Conservation (phyloP, 371 early-diverging fungal species). For the Mucor piriformis region DNA sequence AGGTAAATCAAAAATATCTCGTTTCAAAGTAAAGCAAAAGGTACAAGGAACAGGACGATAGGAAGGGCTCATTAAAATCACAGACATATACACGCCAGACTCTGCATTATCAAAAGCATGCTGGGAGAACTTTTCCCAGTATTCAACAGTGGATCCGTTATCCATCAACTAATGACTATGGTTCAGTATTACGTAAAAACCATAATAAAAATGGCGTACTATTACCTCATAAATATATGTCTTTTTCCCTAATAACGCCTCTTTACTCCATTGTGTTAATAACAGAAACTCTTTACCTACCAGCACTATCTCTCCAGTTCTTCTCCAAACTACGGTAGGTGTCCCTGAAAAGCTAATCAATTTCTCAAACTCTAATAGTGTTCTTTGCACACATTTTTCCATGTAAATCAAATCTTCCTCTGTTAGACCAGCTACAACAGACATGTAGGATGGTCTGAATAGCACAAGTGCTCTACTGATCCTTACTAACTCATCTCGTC, state of each 20-base stretch:
- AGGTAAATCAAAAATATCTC: conserved; percentile 90
- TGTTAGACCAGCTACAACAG: conserved; percentile 79
- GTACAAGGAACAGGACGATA: conserved; percentile 73
- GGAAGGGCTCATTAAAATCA: conserved; percentile 66
- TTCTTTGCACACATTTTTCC: conserved; percentile 90
- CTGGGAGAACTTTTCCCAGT: conserved; percentile 86
- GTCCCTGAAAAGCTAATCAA: conserved; percentile 84
- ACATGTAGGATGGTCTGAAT: conserved; percentile 86
- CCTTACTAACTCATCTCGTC: conserved; percentile 74
- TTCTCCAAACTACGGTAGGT: conserved; percentile 89
- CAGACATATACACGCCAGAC: conserved; percentile 73
- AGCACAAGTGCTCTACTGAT: conserved; percentile 80
- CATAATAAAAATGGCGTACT: too few species aligned
- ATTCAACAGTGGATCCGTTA: conserved; percentile 77
- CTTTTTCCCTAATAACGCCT: conserved; percentile 68
- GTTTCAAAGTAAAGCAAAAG: conserved; percentile 84
- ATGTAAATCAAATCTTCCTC: conserved; percentile 84
- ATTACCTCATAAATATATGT: conserved; percentile 78
- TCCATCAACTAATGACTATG: conserved; percentile 93
- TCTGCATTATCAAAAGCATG: conserved; percentile 87
- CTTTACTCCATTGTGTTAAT: conserved; percentile 80
- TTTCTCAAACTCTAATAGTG: conserved; percentile 85
- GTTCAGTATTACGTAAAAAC: too few species aligned
- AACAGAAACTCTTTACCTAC: conserved; percentile 89
- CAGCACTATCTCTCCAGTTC: conserved; percentile 84